These are phyloP conservation scores for Salix purpurea DNA, from an alignment of 345 rosid genomes.

Conservation along the genomic window DNA sequence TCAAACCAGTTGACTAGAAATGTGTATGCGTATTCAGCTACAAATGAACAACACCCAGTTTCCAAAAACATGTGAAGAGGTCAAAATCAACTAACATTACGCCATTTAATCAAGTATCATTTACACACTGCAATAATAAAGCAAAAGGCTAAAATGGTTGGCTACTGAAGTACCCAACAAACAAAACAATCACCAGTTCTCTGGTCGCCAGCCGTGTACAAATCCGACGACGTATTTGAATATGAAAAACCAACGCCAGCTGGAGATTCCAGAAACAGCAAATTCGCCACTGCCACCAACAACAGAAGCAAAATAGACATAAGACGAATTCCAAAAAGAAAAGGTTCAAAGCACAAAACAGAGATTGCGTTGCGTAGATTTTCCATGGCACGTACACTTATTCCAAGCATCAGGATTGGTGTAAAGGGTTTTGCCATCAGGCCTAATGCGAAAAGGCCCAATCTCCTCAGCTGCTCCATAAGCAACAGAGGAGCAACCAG, in stretches of 20 bases:
- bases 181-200: conserved; percentile 63
- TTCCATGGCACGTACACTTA: conserved; percentile 35
- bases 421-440: conserved; percentile 73
- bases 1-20: conserved; percentile 86
- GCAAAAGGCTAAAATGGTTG: not conserved
- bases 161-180: not conserved
- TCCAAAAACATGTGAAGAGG: conserved; percentile 9
- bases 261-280: conserved; percentile 90
- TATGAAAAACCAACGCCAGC: conserved; percentile 98
- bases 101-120: not conserved
- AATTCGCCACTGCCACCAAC: conserved; percentile 68
- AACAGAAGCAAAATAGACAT: not conserved
- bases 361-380: not conserved
- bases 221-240: conserved; percentile 71
- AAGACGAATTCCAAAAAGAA: not conserved
- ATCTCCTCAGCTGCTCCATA: conserved; percentile 84
- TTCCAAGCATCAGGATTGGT: conserved; percentile 81
- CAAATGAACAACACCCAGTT: conserved; percentile 17
- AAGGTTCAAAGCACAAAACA: not conserved
- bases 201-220: conserved; percentile 75
- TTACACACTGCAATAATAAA: not conserved
- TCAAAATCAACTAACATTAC: conserved; percentile 13
- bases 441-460: conserved; percentile 73
- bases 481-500: conserved; percentile 89
- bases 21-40: conserved; percentile 85